A percentile compares a stretch with the other conserved stretches of the same genome.
These are phyloP conservation scores for Crucibulum laeve DNA, from an alignment of 768 basidiomycete genomes.

Conservation along the genomic window DNA sequence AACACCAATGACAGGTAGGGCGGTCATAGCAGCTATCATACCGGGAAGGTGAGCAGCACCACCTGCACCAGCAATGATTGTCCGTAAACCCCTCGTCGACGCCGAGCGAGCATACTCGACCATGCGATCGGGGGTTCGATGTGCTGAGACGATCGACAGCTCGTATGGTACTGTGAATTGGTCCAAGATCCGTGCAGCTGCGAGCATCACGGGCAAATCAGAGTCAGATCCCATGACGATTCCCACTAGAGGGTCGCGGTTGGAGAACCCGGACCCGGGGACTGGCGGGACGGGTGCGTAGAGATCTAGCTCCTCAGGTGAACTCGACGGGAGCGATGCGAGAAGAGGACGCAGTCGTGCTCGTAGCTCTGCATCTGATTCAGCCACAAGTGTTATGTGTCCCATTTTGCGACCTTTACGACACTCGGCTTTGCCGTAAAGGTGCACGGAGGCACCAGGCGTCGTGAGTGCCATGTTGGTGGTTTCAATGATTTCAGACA, in stretches of 20 bases:
- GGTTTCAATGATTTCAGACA: slow-evolving; percentile 54
- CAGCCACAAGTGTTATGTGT: slow-evolving; percentile 86
- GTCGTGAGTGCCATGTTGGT: slow-evolving; percentile 56
- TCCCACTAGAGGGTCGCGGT: slow-evolving; percentile 74
- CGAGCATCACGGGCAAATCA: slow-evolving; percentile 90
- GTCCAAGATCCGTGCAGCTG: slow-evolving; percentile 81
- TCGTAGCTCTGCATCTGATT: slow-evolving; percentile 72
- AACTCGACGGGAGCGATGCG: slow-evolving; percentile 49
- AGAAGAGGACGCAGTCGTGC: slow-evolving; percentile 72
- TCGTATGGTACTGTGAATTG: slow-evolving; percentile 86
- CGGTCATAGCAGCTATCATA: slow-evolving; percentile 95
- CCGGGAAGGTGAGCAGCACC: slow-evolving; percentile 97
- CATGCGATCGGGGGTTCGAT: slow-evolving; percentile 87
- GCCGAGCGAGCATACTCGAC: slow-evolving; percentile 80
- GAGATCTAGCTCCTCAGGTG: slow-evolving; percentile 42
- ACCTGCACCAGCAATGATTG: slow-evolving; percentile 94
- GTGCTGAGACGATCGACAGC: slow-evolving; percentile 93
- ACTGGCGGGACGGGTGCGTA: slow-evolving; percentile 45
- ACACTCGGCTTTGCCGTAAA: slow-evolving; percentile 92
- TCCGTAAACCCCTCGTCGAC: slow-evolving; percentile 56
- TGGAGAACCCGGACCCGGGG: slow-evolving; percentile 50
- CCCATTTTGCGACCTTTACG: slow-evolving; percentile 97
- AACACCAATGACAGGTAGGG: slow-evolving; percentile 90
- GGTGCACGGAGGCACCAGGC: slow-evolving; percentile 78
- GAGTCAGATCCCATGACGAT: slow-evolving; percentile 99